Evolutionary conservation across 768 basidiomycete species (phyloP).

Genomic region (Auricularia heimuer): DNA sequence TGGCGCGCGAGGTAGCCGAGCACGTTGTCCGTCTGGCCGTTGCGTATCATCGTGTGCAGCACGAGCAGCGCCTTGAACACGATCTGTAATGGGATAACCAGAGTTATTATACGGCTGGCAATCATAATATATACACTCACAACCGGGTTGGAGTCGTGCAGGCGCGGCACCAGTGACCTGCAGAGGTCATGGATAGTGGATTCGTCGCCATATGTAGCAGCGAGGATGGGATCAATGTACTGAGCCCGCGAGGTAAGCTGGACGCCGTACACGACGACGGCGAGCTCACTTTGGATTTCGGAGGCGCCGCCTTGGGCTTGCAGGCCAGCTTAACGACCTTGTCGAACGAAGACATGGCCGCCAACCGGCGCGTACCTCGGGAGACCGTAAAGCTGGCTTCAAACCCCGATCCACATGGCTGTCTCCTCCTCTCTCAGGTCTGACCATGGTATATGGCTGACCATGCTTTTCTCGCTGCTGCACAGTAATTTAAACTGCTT

Average conservation of each 20-base stretch:
- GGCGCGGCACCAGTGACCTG: conserved; percentile 71
- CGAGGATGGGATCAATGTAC: conserved; percentile 95
- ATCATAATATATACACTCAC: conserved; percentile 37
- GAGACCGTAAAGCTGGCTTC: too few species aligned
- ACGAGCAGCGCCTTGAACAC: conserved; percentile 98
- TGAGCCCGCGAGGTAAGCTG: conserved; percentile 22
- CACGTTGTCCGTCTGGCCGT: conserved; percentile 91
- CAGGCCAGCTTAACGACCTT: conserved; percentile 92
- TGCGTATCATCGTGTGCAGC: conserved; percentile 92
- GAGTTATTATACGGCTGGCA: not conserved
- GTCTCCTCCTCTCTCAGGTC: too few species aligned
- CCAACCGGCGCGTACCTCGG: too few species aligned
- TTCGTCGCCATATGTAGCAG: conserved; percentile 94
- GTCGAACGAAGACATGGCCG: conserved; percentile 11
- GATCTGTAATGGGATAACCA: conserved; percentile 38
- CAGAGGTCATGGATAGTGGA: conserved; percentile 90
- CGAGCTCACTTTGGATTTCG: conserved; percentile 77
- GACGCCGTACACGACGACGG: conserved; percentile 1
- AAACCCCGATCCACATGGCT: too few species aligned
- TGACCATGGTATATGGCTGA: too few species aligned
- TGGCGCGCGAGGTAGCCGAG: conserved; percentile 71
- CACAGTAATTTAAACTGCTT: too few species aligned
- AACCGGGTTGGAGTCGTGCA: conserved; percentile 86
- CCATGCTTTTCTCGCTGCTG: too few species aligned
- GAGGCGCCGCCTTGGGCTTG: conserved; percentile 92